Base-by-base conservation (phyloP, 345 rosid genomes). In the Bruguiera sexangula region DNA sequence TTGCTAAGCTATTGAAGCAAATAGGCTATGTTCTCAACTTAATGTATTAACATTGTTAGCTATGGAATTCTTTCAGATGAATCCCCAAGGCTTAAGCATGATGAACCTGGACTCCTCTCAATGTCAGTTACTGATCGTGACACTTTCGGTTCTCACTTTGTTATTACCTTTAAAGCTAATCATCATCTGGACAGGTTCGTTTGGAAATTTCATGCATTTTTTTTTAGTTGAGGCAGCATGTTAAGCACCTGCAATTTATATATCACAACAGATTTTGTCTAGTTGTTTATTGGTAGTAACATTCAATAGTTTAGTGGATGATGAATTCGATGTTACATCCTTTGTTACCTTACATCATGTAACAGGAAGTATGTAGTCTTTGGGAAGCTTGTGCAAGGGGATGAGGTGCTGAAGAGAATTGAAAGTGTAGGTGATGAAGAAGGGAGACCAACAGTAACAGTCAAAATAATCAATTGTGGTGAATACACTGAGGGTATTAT, bases 321-420 rank as follows among this genome's bases (percentile, higher is more conserved):
- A 55, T 56, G 32, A 27, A 26, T 30, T 52, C 31, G 15, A 48
- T 39, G 11, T 4, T 54, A 34, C 2, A 1, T 8, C 37, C 9
- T 7, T 34, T 34, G 37, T 34, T 34, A 51, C 58, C 16, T 57
- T 60, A 6, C 50, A 21, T 66, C 48, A 50, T 66, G 39, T 80
- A 66, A 52, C 88, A 90, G 98, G 80, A 92, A 85, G 63, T 74
- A 77, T 81, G 86, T 95, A 64, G 96, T 86, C 68, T 95, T 95
- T 60, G 98, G 98, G 78, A 86, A 90, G 89, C 91, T 95, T 78
- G 88, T 92, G 75, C 89, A 79, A 75, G 99, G 99, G 60, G 79
- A 82, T 52, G 88, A 92, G 69, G 76, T 90, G 70, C 71, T 95
- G 66, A 87, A 90, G 78, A 92, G 78, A 75, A 92, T 95, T 81